Evolutionary conservation across 495 filamentous ascomycete species (phyloP), one percentile per base, ranked within the genome.

Genomic region (Evernia prunastri): DNA sequence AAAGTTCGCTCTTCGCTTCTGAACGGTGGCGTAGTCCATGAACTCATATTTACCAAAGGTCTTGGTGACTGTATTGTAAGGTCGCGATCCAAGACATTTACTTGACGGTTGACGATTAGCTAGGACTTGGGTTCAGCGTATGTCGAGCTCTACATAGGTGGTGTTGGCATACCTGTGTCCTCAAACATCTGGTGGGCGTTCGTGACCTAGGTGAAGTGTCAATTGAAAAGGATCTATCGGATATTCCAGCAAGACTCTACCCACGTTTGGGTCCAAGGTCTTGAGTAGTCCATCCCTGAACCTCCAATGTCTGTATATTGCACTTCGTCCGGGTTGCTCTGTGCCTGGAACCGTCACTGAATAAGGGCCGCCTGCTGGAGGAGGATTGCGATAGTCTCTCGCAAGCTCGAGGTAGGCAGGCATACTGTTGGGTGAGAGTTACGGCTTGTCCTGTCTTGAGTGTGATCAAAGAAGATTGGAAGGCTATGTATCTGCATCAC

Each of bases 181-280:
- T 96, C 91, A 71, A 96, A 96, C 29, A 90, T 78, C 39, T 96
- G 89, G 78, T 96, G 88, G 49, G 86, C 78, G 23, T 90, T 95
- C 60, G 80, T 75, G 53, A 89, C 75, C 81, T 84, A 31, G n/a
- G 45, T 25, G 54, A 49, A 37, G 25, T 59, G 37, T 20, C 40
- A 43, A 31, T n/a, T 29, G 13, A 27, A n/a, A n/a, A n/a, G n/a
- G 43, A n/a, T 15, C 5, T 40, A 3, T 33, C 10, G 11, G 10
- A 35, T 13, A 18, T 39, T 51, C 11, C 17, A 4, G 2, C n/a
- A 49, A 4, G 27, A 5, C 1, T 39, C 27, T 59, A 65, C 76
- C 71, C 72, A 90, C 87, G 65, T 86, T 75, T 15, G 92, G 90
- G 74, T 92, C 86, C 65, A 90, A 77, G 25, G 88, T 91, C 66